phyloP scores from a whole-genome alignment of 257 asterid species.

The Nicotiana attenuata region DNA sequence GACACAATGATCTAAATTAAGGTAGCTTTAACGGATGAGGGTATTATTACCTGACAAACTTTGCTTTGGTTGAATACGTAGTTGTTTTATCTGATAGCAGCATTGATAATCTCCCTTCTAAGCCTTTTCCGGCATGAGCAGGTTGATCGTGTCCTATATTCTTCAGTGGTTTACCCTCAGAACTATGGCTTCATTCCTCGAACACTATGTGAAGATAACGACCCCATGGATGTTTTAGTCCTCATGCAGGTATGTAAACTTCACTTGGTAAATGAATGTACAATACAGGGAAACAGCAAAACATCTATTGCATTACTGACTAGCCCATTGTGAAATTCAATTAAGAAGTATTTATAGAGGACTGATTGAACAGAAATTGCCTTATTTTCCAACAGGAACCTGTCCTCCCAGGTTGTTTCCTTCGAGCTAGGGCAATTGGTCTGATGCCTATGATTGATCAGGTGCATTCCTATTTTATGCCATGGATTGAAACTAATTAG shows the following conservation, averaged over 20 bases:
- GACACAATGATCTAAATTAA: neutral
- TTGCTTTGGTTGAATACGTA: neutral
- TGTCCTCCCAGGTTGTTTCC: constrained; percentile 85
- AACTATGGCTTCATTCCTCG: constrained; percentile 96
- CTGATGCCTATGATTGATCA: constrained; percentile 98
- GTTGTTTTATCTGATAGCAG: neutral
- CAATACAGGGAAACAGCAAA: neutral
- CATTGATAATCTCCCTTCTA: neutral
- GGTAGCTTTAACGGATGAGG: neutral
- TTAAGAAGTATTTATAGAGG: neutral
- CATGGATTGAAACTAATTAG: no score
- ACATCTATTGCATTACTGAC: neutral
- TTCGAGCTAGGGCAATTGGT: constrained; percentile 95
- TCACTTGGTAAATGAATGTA: neutral
- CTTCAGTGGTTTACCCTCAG: constrained; percentile 96
- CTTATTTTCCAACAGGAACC: constrained; percentile 52
- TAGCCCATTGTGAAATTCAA: neutral
- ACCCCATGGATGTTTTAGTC: constrained; percentile 91
- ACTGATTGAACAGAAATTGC: neutral
- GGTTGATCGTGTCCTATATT: constrained; percentile 87
- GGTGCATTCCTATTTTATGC: constrained; percentile 27
- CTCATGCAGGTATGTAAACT: constrained; percentile 70
- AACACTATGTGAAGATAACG: constrained; percentile 90
- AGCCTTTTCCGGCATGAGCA: constrained; percentile 11
- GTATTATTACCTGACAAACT: neutral